Percentiles rank a stretch among this genome's conserved stretches.
These are phyloP conservation scores for Sisymbrium altissimum DNA, from an alignment of 345 rosid genomes.

Conservation along the genomic window DNA sequence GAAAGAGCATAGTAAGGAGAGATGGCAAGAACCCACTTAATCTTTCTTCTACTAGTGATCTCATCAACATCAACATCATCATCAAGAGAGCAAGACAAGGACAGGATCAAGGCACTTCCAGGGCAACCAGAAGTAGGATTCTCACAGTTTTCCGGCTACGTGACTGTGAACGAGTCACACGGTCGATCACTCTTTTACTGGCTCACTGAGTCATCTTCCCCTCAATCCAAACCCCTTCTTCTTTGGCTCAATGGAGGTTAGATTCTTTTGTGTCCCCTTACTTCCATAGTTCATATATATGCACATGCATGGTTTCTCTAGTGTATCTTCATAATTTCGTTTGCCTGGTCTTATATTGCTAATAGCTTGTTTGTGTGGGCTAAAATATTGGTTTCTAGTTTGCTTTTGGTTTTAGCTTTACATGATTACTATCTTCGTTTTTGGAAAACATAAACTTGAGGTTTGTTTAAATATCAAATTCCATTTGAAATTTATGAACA, in stretches of 20 bases:
- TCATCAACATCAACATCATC: conserved; percentile 4
- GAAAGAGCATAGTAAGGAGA: background rate
- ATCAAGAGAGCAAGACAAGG: conserved; percentile 52
- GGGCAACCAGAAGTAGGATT: conserved; percentile 80
- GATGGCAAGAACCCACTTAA: conserved; percentile 21
- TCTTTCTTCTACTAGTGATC: background rate
- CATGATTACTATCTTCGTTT: too few species aligned
- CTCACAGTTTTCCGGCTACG: conserved; percentile 78
- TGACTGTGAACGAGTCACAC: conserved; percentile 55
- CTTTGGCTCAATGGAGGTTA: conserved; percentile 99
- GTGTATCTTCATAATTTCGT: too few species aligned
- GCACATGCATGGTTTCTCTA: too few species aligned
- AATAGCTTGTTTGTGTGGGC: too few species aligned
- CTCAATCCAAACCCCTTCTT: conserved; percentile 65
- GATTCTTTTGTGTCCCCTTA: background rate
- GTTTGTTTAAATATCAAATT: too few species aligned
- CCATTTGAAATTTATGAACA: too few species aligned
- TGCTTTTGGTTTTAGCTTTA: too few species aligned
- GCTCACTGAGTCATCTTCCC: conserved; percentile 61
- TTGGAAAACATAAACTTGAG: too few species aligned
- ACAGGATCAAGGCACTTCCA: conserved; percentile 67
- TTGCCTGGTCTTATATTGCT: too few species aligned
- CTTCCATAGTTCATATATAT: background rate
- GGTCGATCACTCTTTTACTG: conserved; percentile 92
- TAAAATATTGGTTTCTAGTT: too few species aligned